A percentile compares a stretch with the other conserved stretches of the same genome.
Conservation (phyloP, 1,284 basidiomycete species). For the Exobasidium rhododendri region DNA sequence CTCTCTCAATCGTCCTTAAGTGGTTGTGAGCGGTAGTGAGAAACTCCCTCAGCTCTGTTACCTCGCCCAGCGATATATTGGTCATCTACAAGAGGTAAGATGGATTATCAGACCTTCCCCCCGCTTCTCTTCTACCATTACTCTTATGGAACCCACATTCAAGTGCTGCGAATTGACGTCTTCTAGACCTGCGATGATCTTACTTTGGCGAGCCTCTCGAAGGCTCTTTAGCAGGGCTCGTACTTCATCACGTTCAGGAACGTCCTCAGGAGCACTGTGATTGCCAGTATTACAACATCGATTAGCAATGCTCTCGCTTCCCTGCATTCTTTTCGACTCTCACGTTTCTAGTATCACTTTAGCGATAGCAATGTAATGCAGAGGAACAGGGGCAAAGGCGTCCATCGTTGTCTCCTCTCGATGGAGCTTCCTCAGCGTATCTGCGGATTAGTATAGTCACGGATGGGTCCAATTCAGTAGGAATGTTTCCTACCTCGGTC, state of each 20-base stretch:
- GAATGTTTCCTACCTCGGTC: too few relatives aligned
- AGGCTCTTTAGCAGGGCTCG: slow-evolving; percentile 85
- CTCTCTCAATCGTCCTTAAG: slow-evolving; percentile 24
- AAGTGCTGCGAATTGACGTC: slow-evolving; percentile 61
- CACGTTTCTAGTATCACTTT: slow-evolving; percentile 78
- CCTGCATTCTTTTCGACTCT: not conserved
- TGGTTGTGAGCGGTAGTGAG: slow-evolving; percentile 45
- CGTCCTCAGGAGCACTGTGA: slow-evolving; percentile 75
- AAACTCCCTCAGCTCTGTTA: slow-evolving; percentile 47
- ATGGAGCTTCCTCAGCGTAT: slow-evolving; percentile 67
- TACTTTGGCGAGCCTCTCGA: slow-evolving; percentile 88
- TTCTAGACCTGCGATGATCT: slow-evolving; percentile 75
- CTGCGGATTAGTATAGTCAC: too few relatives aligned
- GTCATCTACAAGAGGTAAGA: slow-evolving; percentile 48
- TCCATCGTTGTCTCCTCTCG: slow-evolving; percentile 43
- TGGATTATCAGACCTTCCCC: slow-evolving; percentile 79
- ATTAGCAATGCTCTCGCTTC: not conserved
- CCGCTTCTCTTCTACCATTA: slow-evolving; percentile 80
- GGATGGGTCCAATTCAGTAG: too few relatives aligned
- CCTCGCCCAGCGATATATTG: slow-evolving; percentile 49
- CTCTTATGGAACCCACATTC: slow-evolving; percentile 63
- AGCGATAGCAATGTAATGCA: slow-evolving; percentile 81
- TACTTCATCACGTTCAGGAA: slow-evolving; percentile 75
- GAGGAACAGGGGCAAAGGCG: slow-evolving; percentile 56
- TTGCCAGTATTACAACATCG: slow-evolving; percentile 56